These are phyloP conservation scores for Zalerion maritima DNA, from an alignment of 495 filamentous ascomycete genomes.

Conservation along the genomic window DNA sequence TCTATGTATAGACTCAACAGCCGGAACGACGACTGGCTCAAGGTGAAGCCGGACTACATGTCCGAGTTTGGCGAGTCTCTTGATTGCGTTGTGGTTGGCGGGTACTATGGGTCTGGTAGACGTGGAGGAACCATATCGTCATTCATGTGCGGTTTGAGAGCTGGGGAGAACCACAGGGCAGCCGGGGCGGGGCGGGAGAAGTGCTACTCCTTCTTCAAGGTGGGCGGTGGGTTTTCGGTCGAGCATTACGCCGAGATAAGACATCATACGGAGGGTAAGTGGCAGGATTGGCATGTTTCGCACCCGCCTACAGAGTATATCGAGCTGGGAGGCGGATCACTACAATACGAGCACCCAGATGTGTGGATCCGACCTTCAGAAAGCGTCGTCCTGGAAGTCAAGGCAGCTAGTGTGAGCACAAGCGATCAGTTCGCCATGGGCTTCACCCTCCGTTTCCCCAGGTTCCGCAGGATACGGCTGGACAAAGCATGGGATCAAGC, in stretches of 20 bases:
- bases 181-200: slow-evolving; percentile 46
- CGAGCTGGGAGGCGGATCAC: slow-evolving; percentile 62
- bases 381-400: slow-evolving; percentile 75
- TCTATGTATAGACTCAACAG: slow-evolving; percentile 78
- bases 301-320: slow-evolving; percentile 69
- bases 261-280: slow-evolving; percentile 79
- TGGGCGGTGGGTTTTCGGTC: slow-evolving; percentile 80
- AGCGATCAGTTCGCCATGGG: slow-evolving; percentile 67
- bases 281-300: slow-evolving; percentile 70
- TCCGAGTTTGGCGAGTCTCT: slow-evolving; percentile 87
- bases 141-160: slow-evolving; percentile 75
- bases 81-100: slow-evolving; percentile 78
- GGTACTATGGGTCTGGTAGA: slow-evolving; percentile 79
- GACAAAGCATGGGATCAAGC: slow-evolving; percentile 78
- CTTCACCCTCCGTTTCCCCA: slow-evolving; percentile 77
- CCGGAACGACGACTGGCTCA: slow-evolving; percentile 95
- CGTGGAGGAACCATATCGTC: slow-evolving; percentile 71
- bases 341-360: slow-evolving; percentile 69
- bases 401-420: slow-evolving; percentile 64
- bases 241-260: slow-evolving; percentile 71
- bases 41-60: slow-evolving; percentile 99
- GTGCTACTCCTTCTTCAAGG: slow-evolving; percentile 88
- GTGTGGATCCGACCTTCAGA: slow-evolving; percentile 87
- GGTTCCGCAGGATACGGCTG: slow-evolving; percentile 67
- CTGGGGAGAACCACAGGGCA: slow-evolving; percentile 49